phyloP scores from a whole-genome alignment of 306 rosid species.

The Lathyrus oleraceus region DNA sequence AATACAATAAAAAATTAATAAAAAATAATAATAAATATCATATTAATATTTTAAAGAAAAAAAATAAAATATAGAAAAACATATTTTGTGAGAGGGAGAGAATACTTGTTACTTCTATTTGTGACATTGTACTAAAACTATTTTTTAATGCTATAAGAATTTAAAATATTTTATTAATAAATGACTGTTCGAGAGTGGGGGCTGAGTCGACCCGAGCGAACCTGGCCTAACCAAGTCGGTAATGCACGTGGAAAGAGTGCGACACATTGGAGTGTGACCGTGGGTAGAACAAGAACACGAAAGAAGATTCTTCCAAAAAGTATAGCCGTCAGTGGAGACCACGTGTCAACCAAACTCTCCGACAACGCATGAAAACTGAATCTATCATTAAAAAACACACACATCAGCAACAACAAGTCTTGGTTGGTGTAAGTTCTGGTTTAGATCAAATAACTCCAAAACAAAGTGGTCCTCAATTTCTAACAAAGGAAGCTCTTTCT shows the following conservation, averaged over 20 bases:
- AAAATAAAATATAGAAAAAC: too few species aligned
- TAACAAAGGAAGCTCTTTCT: neutral
- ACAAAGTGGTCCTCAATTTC: constrained; percentile 34
- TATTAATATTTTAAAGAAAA: too few species aligned
- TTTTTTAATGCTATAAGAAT: too few species aligned
- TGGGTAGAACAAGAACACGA: constrained; percentile 24
- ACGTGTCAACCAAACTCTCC: constrained; percentile 42
- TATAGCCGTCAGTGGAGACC: constrained; percentile 38
- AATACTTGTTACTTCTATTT: too few species aligned
- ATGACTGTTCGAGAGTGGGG: neutral
- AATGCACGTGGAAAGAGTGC: constrained; percentile 35
- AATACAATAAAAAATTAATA: too few species aligned
- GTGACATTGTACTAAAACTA: too few species aligned
- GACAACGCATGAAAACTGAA: constrained; percentile 45
- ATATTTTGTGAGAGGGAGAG: too few species aligned
- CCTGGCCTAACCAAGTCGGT: neutral
- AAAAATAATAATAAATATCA: too few species aligned
- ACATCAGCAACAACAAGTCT: neutral
- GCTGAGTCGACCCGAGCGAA: neutral
- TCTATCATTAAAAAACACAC: constrained; percentile 43
- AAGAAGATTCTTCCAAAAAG: constrained; percentile 24
- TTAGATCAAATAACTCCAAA: neutral
- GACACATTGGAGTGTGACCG: constrained; percentile 9
- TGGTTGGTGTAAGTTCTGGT: neutral
- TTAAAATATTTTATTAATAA: too few species aligned